Evolutionary conservation across 2,329 filamentous ascomycete genomes (phyloP).

Genomic region (Madurella mycetomatis): DNA sequence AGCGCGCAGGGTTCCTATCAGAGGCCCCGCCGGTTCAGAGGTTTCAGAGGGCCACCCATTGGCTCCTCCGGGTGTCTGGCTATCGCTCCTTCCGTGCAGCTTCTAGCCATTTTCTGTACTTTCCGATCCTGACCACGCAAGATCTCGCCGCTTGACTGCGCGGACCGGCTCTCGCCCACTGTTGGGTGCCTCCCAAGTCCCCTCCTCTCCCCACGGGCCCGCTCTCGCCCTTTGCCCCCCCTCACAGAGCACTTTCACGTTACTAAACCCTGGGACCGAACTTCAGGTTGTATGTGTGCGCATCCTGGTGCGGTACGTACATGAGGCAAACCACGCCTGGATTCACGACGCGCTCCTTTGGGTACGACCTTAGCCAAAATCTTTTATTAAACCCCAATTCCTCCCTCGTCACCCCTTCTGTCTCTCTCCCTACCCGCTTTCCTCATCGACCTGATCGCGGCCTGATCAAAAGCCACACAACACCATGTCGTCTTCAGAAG

Average conservation of each 20-base stretch:
- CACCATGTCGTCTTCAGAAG: conserved; percentile 23
- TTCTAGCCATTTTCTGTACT: conserved; percentile 24
- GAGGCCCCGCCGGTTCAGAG: conserved; percentile 2
- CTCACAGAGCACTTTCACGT: not conserved
- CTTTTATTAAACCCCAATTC: not conserved
- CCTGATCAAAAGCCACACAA: not conserved
- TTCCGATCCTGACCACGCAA: not conserved
- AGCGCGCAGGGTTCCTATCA: conserved; percentile 8
- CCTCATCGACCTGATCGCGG: not conserved
- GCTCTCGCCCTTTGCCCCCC: not conserved
- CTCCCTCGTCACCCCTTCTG: not conserved
- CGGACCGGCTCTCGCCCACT: not conserved
- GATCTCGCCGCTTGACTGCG: not conserved
- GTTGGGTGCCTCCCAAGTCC: not conserved
- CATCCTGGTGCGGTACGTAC: not conserved
- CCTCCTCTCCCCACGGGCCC: not conserved
- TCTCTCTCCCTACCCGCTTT: not conserved
- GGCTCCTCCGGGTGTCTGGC: conserved; percentile 1
- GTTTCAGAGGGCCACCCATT: conserved; percentile 1
- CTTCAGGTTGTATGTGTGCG: not conserved
- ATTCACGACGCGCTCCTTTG: not conserved
- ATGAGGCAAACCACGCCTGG: too few species aligned
- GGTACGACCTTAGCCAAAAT: not conserved
- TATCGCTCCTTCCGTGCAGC: conserved; percentile 18
- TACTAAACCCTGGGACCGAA: not conserved